phyloP scores from a whole-genome alignment of 805 yeast genomes.

The Candida berthetii region DNA sequence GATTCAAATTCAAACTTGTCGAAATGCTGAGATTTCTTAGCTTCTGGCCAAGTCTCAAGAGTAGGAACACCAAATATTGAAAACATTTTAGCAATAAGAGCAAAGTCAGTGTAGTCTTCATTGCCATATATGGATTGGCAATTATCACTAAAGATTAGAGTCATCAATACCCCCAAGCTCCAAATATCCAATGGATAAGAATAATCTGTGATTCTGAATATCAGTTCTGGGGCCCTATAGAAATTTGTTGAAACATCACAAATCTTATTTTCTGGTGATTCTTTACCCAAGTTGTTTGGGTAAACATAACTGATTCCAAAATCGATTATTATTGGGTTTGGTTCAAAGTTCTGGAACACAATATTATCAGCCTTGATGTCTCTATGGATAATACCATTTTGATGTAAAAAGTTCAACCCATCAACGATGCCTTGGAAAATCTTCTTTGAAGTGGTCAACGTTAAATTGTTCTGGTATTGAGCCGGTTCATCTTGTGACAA shows the following conservation, averaged over 20 bases:
- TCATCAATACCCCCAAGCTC: constrained; percentile 60
- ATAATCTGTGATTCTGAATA: constrained; percentile 55
- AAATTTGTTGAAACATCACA: constrained; percentile 59
- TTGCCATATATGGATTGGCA: constrained; percentile 30
- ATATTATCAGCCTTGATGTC: constrained; percentile 87
- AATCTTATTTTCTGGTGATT: constrained; percentile 32
- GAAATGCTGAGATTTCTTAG: constrained; percentile 30
- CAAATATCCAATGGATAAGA: constrained; percentile 58
- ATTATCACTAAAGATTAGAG: constrained; percentile 39
- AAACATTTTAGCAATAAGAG: constrained; percentile 49
- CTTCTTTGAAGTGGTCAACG: constrained; percentile 9
- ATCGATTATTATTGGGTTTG: constrained; percentile 31
- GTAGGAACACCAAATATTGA: constrained; percentile 59
- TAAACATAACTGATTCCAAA: constrained; percentile 31
- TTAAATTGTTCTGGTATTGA: constrained; percentile 10
- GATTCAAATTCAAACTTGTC: constrained; percentile 22
- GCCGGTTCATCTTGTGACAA: constrained; percentile 6
- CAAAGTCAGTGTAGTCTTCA: constrained; percentile 47
- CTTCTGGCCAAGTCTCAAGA: constrained; percentile 35
- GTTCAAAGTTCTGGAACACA: constrained; percentile 35
- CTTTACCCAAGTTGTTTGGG: constrained; percentile 58
- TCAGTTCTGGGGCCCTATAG: constrained; percentile 70
- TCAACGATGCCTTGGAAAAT: constrained; percentile 31
- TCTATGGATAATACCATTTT: constrained; percentile 77
- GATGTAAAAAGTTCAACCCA: constrained; percentile 61